phyloP scores from a whole-genome alignment of 2,329 filamentous ascomycete species.

The Nothopassalora personata region DNA sequence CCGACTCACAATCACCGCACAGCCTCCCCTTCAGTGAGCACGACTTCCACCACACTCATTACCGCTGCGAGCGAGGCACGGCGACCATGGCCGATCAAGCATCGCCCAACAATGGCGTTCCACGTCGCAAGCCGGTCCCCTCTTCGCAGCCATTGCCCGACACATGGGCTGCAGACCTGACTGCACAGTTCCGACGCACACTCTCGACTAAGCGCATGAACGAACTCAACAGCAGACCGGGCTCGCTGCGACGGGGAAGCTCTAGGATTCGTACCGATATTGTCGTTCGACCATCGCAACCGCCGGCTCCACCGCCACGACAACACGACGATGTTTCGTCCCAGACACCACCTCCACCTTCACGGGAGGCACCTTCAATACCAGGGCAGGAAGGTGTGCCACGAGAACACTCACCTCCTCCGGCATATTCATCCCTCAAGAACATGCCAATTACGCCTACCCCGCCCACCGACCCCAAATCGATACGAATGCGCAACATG shows the following conservation, averaged over 20 bases:
- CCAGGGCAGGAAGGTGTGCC: constrained; percentile 20
- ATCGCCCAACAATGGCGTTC: constrained; percentile 23
- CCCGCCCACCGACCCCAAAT: constrained; percentile 55
- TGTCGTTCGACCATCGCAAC: constrained; percentile 20
- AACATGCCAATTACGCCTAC: constrained; percentile 68
- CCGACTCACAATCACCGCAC: not conserved
- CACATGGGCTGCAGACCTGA: constrained; percentile 71
- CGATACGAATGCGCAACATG: constrained; percentile 57
- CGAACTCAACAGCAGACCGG: constrained; percentile 53
- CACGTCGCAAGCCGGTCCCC: constrained; percentile 30
- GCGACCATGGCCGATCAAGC: constrained; percentile 26
- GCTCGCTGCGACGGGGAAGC: constrained; percentile 46
- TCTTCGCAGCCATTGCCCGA: constrained; percentile 40
- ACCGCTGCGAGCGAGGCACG: not conserved
- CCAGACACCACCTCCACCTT: constrained; percentile 18
- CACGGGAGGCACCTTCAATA: constrained; percentile 26
- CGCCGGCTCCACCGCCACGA: constrained; percentile 13
- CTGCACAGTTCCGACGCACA: constrained; percentile 78
- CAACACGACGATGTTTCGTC: constrained; percentile 8
- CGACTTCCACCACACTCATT: not conserved
- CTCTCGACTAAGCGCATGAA: constrained; percentile 83
- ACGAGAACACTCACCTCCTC: constrained; percentile 39
- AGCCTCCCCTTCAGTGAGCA: not conserved
- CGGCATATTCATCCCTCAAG: constrained; percentile 57
- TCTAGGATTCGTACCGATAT: constrained; percentile 46